phyloP scores from a whole-genome alignment of 352 stramenopile genomes.

The Globisporangium carolinianum region DNA sequence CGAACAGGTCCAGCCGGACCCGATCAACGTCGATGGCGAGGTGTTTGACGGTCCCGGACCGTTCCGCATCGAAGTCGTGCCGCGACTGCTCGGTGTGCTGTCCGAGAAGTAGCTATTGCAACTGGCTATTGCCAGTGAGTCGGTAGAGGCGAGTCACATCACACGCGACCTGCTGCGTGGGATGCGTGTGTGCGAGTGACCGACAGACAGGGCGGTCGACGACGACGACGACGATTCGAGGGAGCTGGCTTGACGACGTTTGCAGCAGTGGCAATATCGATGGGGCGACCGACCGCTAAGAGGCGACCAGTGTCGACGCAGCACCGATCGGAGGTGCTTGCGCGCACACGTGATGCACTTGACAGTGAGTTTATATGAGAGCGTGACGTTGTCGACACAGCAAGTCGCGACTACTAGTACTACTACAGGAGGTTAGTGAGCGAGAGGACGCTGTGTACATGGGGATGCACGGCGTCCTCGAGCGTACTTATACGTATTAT shows the following conservation, averaged over 20 bases:
- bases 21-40: constrained; percentile 75
- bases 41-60: constrained; percentile 51
- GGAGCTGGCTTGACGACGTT: neutral
- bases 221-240: neutral
- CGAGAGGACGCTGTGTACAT: neutral
- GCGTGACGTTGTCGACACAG: no score
- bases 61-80: constrained; percentile 72
- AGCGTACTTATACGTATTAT: neutral
- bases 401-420: neutral
- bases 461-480: neutral
- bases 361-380: no score
- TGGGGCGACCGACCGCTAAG: no score
- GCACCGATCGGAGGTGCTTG: neutral
- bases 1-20: constrained; percentile 46
- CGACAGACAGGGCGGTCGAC: neutral
- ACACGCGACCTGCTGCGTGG: neutral
- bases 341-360: no score
- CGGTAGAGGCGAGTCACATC: neutral
- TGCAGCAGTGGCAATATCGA: no score
- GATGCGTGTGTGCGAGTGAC: neutral
- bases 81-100: constrained; percentile 57
- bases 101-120: constrained; percentile 55
- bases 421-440: neutral
- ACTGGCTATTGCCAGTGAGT: neutral
- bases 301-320: neutral